These are phyloP conservation scores for Cladosporium sp. DNA, from an alignment of 2,329 filamentous ascomycete species.

Conservation along the genomic window DNA sequence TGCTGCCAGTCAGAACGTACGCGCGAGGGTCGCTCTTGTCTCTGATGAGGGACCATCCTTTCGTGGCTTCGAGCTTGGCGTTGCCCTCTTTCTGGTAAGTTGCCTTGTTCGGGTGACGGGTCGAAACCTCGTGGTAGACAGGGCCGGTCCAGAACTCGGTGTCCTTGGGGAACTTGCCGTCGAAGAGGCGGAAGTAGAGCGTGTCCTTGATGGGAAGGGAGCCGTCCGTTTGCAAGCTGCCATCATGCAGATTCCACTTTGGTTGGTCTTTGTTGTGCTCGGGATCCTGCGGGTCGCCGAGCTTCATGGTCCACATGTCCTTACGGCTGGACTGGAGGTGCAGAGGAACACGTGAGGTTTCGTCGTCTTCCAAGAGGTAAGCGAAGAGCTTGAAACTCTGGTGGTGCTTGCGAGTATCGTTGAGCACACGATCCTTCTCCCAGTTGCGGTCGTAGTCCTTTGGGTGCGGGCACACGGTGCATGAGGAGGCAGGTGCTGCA, in stretches of 20 bases:
- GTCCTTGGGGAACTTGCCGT: not conserved
- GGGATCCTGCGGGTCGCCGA: not conserved
- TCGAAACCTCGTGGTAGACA: not conserved
- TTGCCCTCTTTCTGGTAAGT: constrained; percentile 5
- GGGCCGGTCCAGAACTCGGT: not conserved
- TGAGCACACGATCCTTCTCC: constrained; percentile 17
- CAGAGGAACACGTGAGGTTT: not conserved
- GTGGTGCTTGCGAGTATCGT: constrained; percentile 23
- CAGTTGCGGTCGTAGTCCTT: constrained; percentile 4
- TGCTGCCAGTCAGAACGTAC: not conserved
- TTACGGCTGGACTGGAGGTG: not conserved
- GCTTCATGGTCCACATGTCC: constrained; percentile 4
- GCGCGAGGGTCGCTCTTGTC: not conserved
- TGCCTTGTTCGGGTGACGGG: constrained; percentile 1
- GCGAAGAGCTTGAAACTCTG: constrained; percentile 15
- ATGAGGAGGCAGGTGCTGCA: not conserved
- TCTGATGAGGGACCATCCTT: not conserved
- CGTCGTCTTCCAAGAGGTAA: not conserved
- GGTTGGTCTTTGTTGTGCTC: not conserved
- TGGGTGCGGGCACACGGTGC: not conserved
- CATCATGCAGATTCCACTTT: not conserved
- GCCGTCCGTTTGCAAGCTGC: not conserved
- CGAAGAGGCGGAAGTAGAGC: constrained; percentile 9
- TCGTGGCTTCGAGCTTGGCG: not conserved
- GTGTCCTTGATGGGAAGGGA: constrained; percentile 1